phyloP scores from a whole-genome alignment of 768 basidiomycete species.

The Auricularia auricula-judae region DNA sequence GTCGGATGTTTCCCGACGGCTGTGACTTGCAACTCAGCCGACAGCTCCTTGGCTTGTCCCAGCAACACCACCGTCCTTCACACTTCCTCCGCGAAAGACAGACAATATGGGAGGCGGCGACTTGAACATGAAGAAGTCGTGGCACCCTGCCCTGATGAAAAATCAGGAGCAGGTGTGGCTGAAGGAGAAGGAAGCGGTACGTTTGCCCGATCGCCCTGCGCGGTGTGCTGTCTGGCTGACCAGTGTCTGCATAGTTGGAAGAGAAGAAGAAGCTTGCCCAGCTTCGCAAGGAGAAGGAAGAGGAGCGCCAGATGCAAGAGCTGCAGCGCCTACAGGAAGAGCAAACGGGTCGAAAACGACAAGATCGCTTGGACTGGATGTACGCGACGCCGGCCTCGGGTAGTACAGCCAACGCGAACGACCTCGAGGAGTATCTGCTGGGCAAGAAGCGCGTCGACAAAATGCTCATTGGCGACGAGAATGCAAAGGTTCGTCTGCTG shows the following conservation, averaged over 20 bases:
- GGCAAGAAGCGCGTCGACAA: slow-evolving; percentile 98
- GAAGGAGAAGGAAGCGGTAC: slow-evolving; percentile 90
- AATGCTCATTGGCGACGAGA: slow-evolving; percentile 83
- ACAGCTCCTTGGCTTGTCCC: too few relatives aligned
- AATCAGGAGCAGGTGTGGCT: slow-evolving; percentile 99
- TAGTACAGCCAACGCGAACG: slow-evolving; percentile 75
- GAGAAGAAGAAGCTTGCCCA: slow-evolving; percentile 98
- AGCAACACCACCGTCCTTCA: too few relatives aligned
- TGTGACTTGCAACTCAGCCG: too few relatives aligned
- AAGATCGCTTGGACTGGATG: slow-evolving; percentile 98
- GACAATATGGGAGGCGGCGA: slow-evolving; percentile 95
- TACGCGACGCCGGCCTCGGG: slow-evolving; percentile 95
- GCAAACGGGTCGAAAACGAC: slow-evolving; percentile 87
- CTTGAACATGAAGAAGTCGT: slow-evolving; percentile 98
- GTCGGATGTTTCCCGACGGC: too few relatives aligned
- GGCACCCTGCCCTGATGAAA: slow-evolving; percentile 96
- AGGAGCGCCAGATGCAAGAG: slow-evolving; percentile 93
- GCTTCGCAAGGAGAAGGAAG: slow-evolving; percentile 93
- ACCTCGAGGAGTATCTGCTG: slow-evolving; percentile 90
- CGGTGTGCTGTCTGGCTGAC: slow-evolving; percentile 7
- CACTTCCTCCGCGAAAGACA: too few relatives aligned
- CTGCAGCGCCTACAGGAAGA: slow-evolving; percentile 92
- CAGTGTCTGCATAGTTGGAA: slow-evolving; percentile 54
- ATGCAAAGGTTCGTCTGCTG: slow-evolving; percentile 55
- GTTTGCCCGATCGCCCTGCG: slow-evolving; percentile 19